These are phyloP conservation scores for Dispira simplex DNA, from an alignment of 192 early-diverging fungal genomes.

Conservation along the genomic window DNA sequence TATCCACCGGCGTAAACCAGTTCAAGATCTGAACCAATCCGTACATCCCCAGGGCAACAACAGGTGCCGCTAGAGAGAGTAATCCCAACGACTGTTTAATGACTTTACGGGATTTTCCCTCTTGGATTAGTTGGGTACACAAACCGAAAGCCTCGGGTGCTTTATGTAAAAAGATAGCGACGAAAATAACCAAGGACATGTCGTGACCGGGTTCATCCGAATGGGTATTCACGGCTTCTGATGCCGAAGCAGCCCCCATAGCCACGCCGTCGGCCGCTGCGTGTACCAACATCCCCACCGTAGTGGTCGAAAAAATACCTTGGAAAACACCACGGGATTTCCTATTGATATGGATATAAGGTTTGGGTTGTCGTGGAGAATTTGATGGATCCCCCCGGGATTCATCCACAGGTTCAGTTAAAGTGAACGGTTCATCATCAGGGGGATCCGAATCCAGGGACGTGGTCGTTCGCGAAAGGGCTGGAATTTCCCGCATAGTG, in stretches of 20 bases:
- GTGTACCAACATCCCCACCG: conserved; percentile 92
- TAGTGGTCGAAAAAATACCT: conserved; percentile 38
- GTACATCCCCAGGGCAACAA: conserved; percentile 52
- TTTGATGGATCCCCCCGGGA: conserved; percentile 16
- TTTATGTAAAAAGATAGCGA: conserved; percentile 95
- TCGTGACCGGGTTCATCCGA: neutral
- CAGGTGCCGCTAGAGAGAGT: conserved; percentile 73
- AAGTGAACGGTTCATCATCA: neutral
- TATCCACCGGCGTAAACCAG: neutral
- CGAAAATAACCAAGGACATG: conserved; percentile 64
- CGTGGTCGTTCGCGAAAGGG: neutral
- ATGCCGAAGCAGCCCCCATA: conserved; percentile 68
- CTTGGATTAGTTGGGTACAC: conserved; percentile 67
- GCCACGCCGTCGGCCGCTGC: conserved; percentile 92
- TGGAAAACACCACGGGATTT: conserved; percentile 18
- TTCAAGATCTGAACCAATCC: neutral
- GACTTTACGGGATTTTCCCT: conserved; percentile 43
- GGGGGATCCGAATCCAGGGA: neutral
- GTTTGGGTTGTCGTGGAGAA: conserved; percentile 17
- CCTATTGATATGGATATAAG: conserved; percentile 21
- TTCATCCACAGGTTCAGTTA: neutral
- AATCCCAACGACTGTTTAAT: conserved; percentile 60
- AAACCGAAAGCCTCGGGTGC: conserved; percentile 88
- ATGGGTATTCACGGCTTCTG: conserved; percentile 16
- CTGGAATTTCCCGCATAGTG: no score